Evolutionary conservation across 192 early-diverging fungal species (phyloP).

Genomic region (Spizellomyces punctatus): DNA sequence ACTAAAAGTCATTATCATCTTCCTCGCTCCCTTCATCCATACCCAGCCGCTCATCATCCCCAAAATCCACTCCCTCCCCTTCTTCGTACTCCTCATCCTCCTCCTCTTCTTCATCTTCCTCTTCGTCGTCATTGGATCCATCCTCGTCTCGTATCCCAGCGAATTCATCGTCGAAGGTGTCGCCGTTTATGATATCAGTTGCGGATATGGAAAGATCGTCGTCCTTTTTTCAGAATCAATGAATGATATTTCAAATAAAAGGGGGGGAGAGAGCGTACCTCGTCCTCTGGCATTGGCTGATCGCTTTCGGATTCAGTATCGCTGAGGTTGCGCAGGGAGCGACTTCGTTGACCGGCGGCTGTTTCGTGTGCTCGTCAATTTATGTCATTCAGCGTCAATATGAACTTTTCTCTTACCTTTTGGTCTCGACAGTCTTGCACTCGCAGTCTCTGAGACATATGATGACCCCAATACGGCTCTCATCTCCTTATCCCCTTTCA

Average conservation of each 20-base stretch:
- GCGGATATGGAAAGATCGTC: conserved; percentile 11
- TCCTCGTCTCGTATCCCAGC: conserved; percentile 25
- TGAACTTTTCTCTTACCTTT: neutral
- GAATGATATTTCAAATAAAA: neutral
- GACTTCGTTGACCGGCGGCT: conserved; percentile 17
- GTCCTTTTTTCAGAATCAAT: neutral
- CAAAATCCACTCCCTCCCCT: neutral
- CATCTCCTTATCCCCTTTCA: conserved; percentile 54
- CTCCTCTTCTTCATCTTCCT: conserved; percentile 16
- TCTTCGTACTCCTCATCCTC: conserved; percentile 20
- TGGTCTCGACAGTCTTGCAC: conserved; percentile 22
- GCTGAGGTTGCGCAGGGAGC: neutral
- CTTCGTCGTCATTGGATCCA: conserved; percentile 17
- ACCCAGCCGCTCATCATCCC: neutral
- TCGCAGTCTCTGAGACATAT: neutral
- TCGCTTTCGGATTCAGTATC: conserved; percentile 2
- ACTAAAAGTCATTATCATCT: conserved; percentile 13
- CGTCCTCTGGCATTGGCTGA: neutral
- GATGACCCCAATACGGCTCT: conserved; percentile 6
- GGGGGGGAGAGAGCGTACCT: neutral
- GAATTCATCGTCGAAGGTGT: neutral
- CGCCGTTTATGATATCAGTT: neutral
- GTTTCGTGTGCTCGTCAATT: conserved; percentile 1
- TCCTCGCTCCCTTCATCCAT: neutral
- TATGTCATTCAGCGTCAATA: neutral